These are phyloP conservation scores for Xylaria longipes DNA, from an alignment of 495 filamentous ascomycete species.

Conservation along the genomic window DNA sequence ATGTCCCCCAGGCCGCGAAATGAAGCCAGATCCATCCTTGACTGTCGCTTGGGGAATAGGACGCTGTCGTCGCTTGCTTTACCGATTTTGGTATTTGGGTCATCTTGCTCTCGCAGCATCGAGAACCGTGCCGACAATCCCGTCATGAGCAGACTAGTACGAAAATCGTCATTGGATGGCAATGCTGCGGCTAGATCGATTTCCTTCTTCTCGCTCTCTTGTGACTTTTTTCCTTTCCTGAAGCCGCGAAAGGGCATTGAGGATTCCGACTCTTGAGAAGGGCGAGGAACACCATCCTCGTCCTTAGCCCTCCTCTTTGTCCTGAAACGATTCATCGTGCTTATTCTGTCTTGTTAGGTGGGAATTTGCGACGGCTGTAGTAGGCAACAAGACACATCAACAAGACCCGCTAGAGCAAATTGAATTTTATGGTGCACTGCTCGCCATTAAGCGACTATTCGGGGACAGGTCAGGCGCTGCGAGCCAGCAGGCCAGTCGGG, in stretches of 20 bases:
- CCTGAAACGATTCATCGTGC: constrained; percentile 75
- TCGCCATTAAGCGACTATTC: constrained; percentile 14
- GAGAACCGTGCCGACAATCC: constrained; percentile 94
- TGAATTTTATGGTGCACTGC: constrained; percentile 3
- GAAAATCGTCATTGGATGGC: constrained; percentile 86
- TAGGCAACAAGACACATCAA: neutral
- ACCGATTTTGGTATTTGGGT: constrained; percentile 82
- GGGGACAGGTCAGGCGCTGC: neutral
- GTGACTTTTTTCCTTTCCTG: constrained; percentile 62
- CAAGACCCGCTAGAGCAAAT: neutral
- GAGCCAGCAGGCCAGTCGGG: neutral
- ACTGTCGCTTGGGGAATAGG: constrained; percentile 79
- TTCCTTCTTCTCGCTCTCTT: constrained; percentile 65
- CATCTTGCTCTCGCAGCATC: constrained; percentile 93
- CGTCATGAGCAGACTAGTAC: constrained; percentile 96
- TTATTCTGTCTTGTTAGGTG: neutral
- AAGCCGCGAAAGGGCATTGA: constrained; percentile 62
- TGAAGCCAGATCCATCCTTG: constrained; percentile 62
- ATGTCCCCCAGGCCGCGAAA: constrained; percentile 73
- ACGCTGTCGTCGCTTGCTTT: constrained; percentile 96
- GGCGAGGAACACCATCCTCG: constrained; percentile 52
- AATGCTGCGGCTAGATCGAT: constrained; percentile 77
- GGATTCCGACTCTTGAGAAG: constrained; percentile 60
- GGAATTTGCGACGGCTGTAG: neutral
- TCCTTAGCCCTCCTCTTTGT: constrained; percentile 73